Evolutionary conservation across 805 yeast genomes (phyloP).

Genomic region (Saturnispora zaruensis): DNA sequence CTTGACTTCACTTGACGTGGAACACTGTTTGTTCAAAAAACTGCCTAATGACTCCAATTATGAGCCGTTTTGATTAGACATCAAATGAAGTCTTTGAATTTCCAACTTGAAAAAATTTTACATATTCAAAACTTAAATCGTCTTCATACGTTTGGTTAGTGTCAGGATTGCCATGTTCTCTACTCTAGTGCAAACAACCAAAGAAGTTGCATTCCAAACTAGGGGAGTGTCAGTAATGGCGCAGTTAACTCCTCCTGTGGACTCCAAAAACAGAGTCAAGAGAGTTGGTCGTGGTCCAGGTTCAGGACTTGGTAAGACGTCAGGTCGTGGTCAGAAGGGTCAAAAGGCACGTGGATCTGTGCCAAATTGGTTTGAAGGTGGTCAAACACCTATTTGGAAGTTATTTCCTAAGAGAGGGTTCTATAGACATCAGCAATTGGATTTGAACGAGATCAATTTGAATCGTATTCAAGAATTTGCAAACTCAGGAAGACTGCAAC

Average conservation of each 20-base stretch:
- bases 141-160: not conserved
- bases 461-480: constrained; percentile 63
- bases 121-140: not conserved
- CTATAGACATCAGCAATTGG: constrained; percentile 50
- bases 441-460: constrained; percentile 54
- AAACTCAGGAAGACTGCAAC: constrained; percentile 52
- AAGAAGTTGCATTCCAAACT: not conserved
- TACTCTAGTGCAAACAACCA: not conserved
- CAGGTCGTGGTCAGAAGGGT: constrained; percentile 98
- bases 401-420: constrained; percentile 86
- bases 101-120: not conserved
- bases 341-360: constrained; percentile 92
- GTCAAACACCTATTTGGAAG: constrained; percentile 88
- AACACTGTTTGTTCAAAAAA: too few species aligned
- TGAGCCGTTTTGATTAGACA: too few species aligned
- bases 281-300: constrained; percentile 96
- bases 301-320: constrained; percentile 85
- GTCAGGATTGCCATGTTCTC: not conserved
- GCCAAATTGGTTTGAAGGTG: constrained; percentile 96
- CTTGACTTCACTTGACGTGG: too few species aligned
- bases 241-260: constrained; percentile 47
- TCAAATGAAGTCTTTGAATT: not conserved
- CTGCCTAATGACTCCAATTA: too few species aligned
- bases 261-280: constrained; percentile 52
- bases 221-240: constrained; percentile 41